A percentile compares a stretch with the other conserved stretches of the same genome.
These are phyloP conservation scores for Nakazawaea peltata DNA, from an alignment of 805 yeast genomes.

Conservation along the genomic window DNA sequence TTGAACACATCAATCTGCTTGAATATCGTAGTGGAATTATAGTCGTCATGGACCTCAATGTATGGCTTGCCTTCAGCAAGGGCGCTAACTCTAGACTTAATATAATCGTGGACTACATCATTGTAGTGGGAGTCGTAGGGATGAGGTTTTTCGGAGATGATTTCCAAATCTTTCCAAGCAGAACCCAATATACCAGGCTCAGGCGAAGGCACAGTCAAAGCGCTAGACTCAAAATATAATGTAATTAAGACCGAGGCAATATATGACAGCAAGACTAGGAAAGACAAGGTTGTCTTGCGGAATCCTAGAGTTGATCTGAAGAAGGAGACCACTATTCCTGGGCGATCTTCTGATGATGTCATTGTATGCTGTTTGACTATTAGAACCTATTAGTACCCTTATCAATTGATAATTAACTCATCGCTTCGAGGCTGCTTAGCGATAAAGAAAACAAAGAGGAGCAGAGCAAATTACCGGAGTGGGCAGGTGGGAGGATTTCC, in stretches of 20 bases:
- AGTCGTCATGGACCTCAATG: constrained; percentile 31
- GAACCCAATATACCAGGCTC: constrained; percentile 28
- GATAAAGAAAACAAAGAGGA: too few relatives aligned
- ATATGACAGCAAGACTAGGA: constrained; percentile 43
- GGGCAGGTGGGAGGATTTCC: too few relatives aligned
- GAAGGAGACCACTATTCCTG: constrained; percentile 17
- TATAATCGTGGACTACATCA: constrained; percentile 66
- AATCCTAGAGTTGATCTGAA: constrained; percentile 55
- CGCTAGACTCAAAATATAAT: constrained; percentile 27
- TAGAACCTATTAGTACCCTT: too few relatives aligned
- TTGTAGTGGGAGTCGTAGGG: constrained; percentile 76
- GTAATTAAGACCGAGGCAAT: constrained; percentile 27
- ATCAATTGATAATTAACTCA: too few relatives aligned
- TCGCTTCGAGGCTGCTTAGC: too few relatives aligned
- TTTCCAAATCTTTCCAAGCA: constrained; percentile 70
- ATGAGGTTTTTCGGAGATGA: constrained; percentile 58
- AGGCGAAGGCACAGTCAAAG: constrained; percentile 35
- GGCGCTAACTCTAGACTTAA: constrained; percentile 33
- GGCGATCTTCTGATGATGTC: constrained; percentile 6
- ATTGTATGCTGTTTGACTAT: too few relatives aligned
- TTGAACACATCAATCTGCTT: constrained; percentile 43
- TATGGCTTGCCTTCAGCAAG: constrained; percentile 23
- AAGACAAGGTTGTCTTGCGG: constrained; percentile 61
- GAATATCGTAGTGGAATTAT: constrained; percentile 35
- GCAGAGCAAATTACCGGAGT: too few relatives aligned